These are phyloP conservation scores for Carex kokanica DNA, from an alignment of 176 grass and related monocot species.

Conservation along the genomic window DNA sequence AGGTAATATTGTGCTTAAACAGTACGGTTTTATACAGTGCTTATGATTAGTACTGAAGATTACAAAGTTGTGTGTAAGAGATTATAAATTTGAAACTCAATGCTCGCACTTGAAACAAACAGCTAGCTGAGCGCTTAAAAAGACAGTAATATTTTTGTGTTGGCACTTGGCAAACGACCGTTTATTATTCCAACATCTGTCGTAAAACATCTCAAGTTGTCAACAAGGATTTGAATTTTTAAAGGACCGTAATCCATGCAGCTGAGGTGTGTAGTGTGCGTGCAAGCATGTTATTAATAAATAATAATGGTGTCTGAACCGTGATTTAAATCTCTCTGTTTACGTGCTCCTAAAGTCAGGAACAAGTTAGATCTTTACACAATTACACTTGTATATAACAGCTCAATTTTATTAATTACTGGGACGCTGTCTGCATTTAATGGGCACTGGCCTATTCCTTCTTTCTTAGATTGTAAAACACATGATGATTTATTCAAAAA, in stretches of 20 bases:
- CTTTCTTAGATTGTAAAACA: too few species aligned
- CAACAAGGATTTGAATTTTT: background rate
- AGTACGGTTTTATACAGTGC: background rate
- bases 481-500: too few species aligned
- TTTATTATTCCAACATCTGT: background rate
- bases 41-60: background rate
- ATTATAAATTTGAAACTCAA: too few species aligned
- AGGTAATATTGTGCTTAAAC: slow-evolving; percentile 36
- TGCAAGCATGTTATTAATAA: background rate
- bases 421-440: background rate
- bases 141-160: too few species aligned
- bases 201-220: background rate
- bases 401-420: background rate
- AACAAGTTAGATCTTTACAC: slow-evolving; percentile 1
- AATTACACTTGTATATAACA: background rate
- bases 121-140: too few species aligned
- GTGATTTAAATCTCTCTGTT: background rate
- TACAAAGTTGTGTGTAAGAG: background rate
- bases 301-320: slow-evolving; percentile 4
- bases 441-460: too few species aligned
- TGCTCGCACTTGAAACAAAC: too few species aligned
- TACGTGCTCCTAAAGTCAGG: background rate
- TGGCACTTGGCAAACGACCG: too few species aligned
- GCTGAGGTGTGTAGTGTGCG: background rate
- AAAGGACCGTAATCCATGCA: background rate